phyloP scores from a whole-genome alignment of 2,329 filamentous ascomycete genomes.

The Penicillium sp. region DNA sequence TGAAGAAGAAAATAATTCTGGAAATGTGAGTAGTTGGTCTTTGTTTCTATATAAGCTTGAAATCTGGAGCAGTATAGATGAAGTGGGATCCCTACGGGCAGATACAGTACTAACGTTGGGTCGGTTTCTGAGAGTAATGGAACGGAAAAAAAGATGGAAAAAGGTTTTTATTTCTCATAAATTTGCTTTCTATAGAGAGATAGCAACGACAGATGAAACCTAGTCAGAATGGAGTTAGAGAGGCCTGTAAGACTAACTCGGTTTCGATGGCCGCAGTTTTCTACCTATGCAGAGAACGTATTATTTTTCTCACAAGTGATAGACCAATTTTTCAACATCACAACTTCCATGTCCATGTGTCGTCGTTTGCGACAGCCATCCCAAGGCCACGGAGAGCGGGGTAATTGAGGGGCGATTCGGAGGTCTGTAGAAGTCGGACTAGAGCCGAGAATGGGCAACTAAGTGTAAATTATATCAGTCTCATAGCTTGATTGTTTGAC shows the following conservation, averaged over 20 bases:
- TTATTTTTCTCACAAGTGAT: slow-evolving; percentile 88
- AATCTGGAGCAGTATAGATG: slow-evolving; percentile 66
- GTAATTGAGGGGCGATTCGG: slow-evolving; percentile 99
- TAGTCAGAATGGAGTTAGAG: slow-evolving; percentile 77
- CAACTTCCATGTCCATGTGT: slow-evolving; percentile 77
- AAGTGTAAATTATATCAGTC: slow-evolving; percentile 39
- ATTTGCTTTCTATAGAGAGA: slow-evolving; percentile 97
- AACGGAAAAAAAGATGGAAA: slow-evolving; percentile 90
- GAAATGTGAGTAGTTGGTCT: neutral
- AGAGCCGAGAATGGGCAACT: neutral
- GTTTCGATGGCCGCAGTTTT: slow-evolving; percentile 81
- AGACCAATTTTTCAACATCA: slow-evolving; percentile 76
- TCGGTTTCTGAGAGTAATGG: slow-evolving; percentile 63
- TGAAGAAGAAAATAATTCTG: neutral
- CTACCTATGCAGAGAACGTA: slow-evolving; percentile 65
- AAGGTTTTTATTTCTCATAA: slow-evolving; percentile 92
- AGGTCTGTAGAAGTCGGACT: slow-evolving; percentile 66
- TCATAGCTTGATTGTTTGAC: slow-evolving; percentile 93
- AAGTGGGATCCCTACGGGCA: slow-evolving; percentile 82
- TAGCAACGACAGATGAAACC: slow-evolving; percentile 83
- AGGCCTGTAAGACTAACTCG: slow-evolving; percentile 74
- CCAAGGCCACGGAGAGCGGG: slow-evolving; percentile 98
- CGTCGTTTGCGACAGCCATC: slow-evolving; percentile 85
- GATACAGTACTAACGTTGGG: slow-evolving; percentile 65
- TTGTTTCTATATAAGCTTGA: neutral